Evolutionary conservation across 176 grass and related monocot species (phyloP).

Genomic region (Cenchrus fungigraminus): DNA sequence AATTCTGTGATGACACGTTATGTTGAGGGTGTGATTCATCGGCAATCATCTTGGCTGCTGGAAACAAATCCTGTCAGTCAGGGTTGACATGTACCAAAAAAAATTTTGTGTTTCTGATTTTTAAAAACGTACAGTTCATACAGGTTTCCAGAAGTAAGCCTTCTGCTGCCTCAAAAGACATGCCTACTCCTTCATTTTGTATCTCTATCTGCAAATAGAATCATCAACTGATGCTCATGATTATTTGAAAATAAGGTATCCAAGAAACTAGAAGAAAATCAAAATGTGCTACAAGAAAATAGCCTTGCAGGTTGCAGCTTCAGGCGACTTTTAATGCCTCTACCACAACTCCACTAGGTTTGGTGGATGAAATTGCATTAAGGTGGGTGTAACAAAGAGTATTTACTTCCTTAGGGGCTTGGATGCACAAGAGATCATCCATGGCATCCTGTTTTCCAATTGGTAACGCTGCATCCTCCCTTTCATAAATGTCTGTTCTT

Average conservation of each 20-base stretch:
- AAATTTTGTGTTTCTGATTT: not conserved
- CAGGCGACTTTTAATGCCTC: not conserved
- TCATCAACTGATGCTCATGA: not conserved
- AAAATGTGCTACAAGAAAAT: not conserved
- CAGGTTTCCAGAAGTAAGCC: not conserved
- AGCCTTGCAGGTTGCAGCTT: not conserved
- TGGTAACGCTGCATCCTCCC: constrained; percentile 1
- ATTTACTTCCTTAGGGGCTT: constrained; percentile 8
- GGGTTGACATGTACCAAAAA: constrained; percentile 2
- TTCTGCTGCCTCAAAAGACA: not conserved
- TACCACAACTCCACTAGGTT: not conserved
- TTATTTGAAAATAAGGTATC: not conserved
- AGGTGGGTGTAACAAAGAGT: not conserved
- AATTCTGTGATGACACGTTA: not conserved
- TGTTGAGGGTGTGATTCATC: constrained; percentile 4
- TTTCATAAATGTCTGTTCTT: not conserved
- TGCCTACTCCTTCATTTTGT: not conserved
- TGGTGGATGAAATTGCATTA: not conserved
- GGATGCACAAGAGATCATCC: not conserved
- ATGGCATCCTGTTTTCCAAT: not conserved
- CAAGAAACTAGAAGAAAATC: not conserved
- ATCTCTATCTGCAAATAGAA: constrained; percentile 29
- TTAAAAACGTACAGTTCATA: constrained; percentile 35
- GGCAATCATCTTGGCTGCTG: not conserved
- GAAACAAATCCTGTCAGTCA: constrained; percentile 5